Percentiles rank a stretch among this genome's conserved stretches.
phyloP scores from a whole-genome alignment of 176 grass and related monocot genomes.

The Secale cereale region DNA sequence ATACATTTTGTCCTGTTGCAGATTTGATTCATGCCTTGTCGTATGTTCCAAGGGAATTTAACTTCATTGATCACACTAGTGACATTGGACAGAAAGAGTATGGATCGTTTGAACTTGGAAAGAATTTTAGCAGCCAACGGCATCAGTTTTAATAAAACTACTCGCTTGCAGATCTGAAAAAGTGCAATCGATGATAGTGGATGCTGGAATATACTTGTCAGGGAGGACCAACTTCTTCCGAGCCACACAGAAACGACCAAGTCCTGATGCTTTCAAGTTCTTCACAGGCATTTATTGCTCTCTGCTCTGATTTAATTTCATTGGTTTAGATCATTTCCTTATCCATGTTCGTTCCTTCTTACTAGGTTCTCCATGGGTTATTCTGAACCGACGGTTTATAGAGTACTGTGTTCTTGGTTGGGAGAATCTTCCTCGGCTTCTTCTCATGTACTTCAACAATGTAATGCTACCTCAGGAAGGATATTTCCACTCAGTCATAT shows the following conservation, averaged over 20 bases:
- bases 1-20: conserved; percentile 24
- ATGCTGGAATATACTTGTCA: conserved; percentile 93
- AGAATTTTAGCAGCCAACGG: background rate
- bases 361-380: conserved; percentile 74
- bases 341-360: conserved; percentile 20
- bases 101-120: conserved; percentile 19
- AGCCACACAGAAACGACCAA: conserved; percentile 67
- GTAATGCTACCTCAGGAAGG: conserved; percentile 75
- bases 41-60: conserved; percentile 60
- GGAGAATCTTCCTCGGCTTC: conserved; percentile 84
- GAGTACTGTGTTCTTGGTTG: conserved; percentile 82
- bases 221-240: conserved; percentile 81
- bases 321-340: conserved; percentile 12
- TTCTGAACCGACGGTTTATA: conserved; percentile 72
- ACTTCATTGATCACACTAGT: conserved; percentile 84
- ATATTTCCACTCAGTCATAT: conserved; percentile 87
- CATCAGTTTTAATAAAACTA: conserved; percentile 27
- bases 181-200: conserved; percentile 87
- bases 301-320: conserved; percentile 24
- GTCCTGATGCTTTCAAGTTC: conserved; percentile 88
- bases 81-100: conserved; percentile 74
- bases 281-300: conserved; percentile 70
- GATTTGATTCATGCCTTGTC: conserved; percentile 73
- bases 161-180: conserved; percentile 59
- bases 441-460: conserved; percentile 91